These are phyloP conservation scores for Suhomyces choctaworum DNA, from an alignment of 1,139 yeast genomes.

Conservation along the genomic window DNA sequence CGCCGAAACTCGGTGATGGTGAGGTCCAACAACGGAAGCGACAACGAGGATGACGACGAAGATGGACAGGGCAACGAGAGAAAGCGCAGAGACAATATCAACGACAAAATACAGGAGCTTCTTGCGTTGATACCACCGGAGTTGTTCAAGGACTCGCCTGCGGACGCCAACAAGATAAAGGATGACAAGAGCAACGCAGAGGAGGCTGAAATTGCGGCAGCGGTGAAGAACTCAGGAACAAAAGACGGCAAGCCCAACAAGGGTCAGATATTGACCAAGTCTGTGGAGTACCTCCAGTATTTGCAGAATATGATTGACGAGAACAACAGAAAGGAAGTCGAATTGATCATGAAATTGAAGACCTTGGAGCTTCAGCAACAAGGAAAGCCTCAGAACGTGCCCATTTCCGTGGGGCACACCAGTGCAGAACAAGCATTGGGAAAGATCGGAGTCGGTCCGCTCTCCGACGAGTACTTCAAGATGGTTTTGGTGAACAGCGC, in stretches of 20 bases:
- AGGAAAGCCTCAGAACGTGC: conserved; percentile 26
- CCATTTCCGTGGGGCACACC: conserved; percentile 60
- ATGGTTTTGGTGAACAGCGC: conserved; percentile 37
- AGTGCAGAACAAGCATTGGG: conserved; percentile 81
- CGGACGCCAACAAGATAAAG: conserved; percentile 10
- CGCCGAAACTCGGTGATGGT: conserved; percentile 39
- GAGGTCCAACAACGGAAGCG: conserved; percentile 30
- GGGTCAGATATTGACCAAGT: conserved; percentile 82
- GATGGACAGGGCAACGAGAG: conserved; percentile 53
- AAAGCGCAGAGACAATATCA: conserved; percentile 82
- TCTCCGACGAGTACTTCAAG: conserved; percentile 53
- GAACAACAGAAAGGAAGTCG: conserved; percentile 76
- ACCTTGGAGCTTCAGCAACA: conserved; percentile 45
- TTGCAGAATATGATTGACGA: conserved; percentile 77
- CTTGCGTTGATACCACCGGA: conserved; percentile 66
- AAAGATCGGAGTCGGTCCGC: conserved; percentile 78
- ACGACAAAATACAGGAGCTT: conserved; percentile 84
- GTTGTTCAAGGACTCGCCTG: conserved; percentile 41
- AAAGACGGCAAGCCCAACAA: conserved; percentile 92
- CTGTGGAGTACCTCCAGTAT: conserved; percentile 78
- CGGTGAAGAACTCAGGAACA: conserved; percentile 59
- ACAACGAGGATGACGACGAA: conserved; percentile 33
- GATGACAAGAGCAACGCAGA: conserved; percentile 15
- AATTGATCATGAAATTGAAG: conserved; percentile 61
- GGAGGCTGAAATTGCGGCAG: conserved; percentile 28